These are phyloP conservation scores for Diatrype stigma DNA, from an alignment of 2,329 filamentous ascomycete species.

Conservation along the genomic window DNA sequence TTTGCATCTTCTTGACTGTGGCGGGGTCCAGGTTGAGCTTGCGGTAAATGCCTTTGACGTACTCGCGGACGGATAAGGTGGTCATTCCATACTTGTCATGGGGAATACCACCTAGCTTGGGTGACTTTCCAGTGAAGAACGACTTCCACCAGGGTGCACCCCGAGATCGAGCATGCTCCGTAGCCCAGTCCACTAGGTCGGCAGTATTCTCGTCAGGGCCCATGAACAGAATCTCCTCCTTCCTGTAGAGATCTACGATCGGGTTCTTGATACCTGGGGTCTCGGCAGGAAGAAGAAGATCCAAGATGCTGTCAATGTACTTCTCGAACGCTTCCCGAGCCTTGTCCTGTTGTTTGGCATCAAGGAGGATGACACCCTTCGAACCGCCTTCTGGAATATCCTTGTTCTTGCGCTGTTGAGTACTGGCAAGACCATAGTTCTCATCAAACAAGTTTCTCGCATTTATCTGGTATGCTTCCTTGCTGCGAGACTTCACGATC, in stretches of 20 bases:
- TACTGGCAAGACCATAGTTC: conserved; percentile 97
- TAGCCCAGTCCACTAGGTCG: conserved; percentile 97
- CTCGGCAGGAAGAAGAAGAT: conserved; percentile 81
- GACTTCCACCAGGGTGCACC: conserved; percentile 99
- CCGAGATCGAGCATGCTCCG: conserved; percentile 80
- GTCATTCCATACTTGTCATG: conserved; percentile 98
- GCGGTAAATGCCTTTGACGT: conserved; percentile 93
- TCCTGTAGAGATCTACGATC: conserved; percentile 90
- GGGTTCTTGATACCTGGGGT: conserved; percentile 99
- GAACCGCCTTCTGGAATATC: conserved; percentile 97
- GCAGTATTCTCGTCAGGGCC: conserved; percentile 98
- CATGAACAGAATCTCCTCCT: conserved; percentile 97
- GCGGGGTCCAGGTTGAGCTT: conserved; percentile 87
- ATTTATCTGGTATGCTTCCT: conserved; percentile 94
- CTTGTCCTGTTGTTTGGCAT: conserved; percentile 92
- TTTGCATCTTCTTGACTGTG: conserved; percentile 90
- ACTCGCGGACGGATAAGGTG: conserved; percentile 91
- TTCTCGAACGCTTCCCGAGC: conserved; percentile 93
- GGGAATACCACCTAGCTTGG: conserved; percentile 90
- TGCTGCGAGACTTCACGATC: conserved; percentile 96
- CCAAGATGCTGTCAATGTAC: conserved; percentile 98
- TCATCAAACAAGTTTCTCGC: conserved; percentile 95
- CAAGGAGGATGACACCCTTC: conserved; percentile 94
- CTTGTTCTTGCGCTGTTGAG: conserved; percentile 99
- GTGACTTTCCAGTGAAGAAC: conserved; percentile 98